A percentile compares a stretch with the other conserved stretches of the same genome.
Evolutionary conservation across 179 eudicot genomes (phyloP).

Genomic region (Vitellaria paradoxa): DNA sequence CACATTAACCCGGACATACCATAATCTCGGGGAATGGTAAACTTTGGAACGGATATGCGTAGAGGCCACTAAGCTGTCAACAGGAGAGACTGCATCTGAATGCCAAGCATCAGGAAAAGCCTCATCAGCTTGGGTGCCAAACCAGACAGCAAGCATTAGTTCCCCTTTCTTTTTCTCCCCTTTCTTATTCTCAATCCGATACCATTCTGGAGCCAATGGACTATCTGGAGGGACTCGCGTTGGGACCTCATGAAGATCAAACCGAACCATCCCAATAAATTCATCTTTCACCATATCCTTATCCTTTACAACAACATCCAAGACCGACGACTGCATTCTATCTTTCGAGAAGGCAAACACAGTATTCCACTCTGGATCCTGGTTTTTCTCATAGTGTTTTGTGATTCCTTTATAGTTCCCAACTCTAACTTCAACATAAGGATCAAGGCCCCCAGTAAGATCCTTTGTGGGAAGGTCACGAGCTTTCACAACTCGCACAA

Average conservation of each 20-base stretch:
- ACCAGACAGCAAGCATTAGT: constrained; percentile 85
- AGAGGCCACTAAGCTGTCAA: constrained; percentile 37
- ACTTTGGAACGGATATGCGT: constrained; percentile 64
- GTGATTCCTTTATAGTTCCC: constrained; percentile 89
- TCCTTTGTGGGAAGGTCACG: constrained; percentile 74
- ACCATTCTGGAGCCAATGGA: constrained; percentile 89
- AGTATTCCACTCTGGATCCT: constrained; percentile 78
- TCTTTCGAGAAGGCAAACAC: constrained; percentile 84
- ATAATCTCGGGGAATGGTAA: constrained; percentile 81
- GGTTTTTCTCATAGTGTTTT: constrained; percentile 49
- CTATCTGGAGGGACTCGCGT: constrained; percentile 89
- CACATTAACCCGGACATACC: constrained; percentile 84
- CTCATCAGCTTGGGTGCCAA: constrained; percentile 93
- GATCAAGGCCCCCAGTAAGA: constrained; percentile 77
- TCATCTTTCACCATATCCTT: constrained; percentile 82
- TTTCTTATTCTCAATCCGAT: constrained; percentile 63
- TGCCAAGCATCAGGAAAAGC: constrained; percentile 88
- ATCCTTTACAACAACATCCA: constrained; percentile 68
- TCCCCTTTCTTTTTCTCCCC: constrained; percentile 62
- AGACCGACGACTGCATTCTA: constrained; percentile 53
- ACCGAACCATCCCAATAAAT: constrained; percentile 56
- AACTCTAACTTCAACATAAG: constrained; percentile 76
- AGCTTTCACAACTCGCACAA: constrained; percentile 78
- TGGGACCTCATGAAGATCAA: constrained; percentile 69
- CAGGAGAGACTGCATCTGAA: constrained; percentile 54